Evolutionary conservation across 306 rosid genomes (phyloP), one percentile per base, ranked within the genome.

Genomic region (Inga leiocalycina): DNA sequence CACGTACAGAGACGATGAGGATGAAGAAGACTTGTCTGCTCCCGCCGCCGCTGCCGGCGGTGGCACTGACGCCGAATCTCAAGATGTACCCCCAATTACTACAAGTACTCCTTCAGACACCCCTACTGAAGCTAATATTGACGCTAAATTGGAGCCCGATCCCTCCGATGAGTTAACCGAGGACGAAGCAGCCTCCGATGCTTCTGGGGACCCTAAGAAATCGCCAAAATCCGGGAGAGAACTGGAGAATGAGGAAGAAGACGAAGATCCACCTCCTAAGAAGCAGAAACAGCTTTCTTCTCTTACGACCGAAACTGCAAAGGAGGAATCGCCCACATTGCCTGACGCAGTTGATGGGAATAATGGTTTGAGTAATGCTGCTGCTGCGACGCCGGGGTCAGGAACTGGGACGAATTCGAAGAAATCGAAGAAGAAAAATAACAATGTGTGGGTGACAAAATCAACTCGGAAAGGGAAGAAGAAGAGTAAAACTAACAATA

Each of bases 361-460:
- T 69, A 86, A 77, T 59, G 84, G 84, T 61, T 78, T 83, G 1
- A 46, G 17, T 17, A 44, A 57, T 27, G 82, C 86, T 1, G 49
- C 85, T 2, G 45, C 62, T 20, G 65, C 52, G 20, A 71, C 73
- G 6, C 44, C 65, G 10, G 68, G 74, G 10, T 65, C 59, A 4
- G 82, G 84, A 30, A 52, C 92, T 1, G 85, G 90, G 54, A 54
- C 90, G 65, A 85, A 79, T 74, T 83, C 91, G 11, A 94, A 96
- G 91, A 94, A 94, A 80, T 90, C 97, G 30, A 96, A 96, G 95
- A 96, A 96, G 90, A 96, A 96, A 77, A 94, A 68, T 80, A 94
- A 90, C 71, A 94, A 96, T 32, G 99, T 96, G 34, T 96, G 98
- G 98, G 94, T 79, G 24, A 96, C 98, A 3, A 96, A 94, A 78